Evolutionary conservation across 345 rosid species (phyloP), one percentile per base, ranked within the genome.

Genomic region (Populus ilicifolia): DNA sequence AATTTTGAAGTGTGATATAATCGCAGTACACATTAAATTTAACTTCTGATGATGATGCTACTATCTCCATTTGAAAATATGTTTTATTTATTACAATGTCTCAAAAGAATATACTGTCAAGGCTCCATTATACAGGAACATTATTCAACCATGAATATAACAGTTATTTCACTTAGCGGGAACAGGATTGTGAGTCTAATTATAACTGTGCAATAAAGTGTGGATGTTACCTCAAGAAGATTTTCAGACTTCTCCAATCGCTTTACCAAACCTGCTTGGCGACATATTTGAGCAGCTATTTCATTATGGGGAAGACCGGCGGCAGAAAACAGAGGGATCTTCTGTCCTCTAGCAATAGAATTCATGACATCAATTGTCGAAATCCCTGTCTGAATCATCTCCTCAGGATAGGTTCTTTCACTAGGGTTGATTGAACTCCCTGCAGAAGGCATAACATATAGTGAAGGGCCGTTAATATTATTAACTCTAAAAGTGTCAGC

Each of bases 261-360:
- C 88, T 95, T 95, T 38, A 95, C 99, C 77, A 95, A 81, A 84
- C 99, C 99, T 77, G 98, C 99, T 80, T 95, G 98, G 44, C 99
- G 99, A 86, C 99, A 95, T 72, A 95, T 95, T 83, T 95, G 98
- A 83, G 98, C 99, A 81, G 98, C 98, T 18, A 95, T 95, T 87
- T 95, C 99, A 77, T 95, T 95, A 82, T 95, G 99, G 27, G 97
- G 99, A 56, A 95, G 98, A 91, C 99, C 97, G 76, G 98, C 98
- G 86, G 98, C 99, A 78, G 98, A 95, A 83, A 95, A 95, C 44
- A 95, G 92, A 72, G 99, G 99, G 75, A 95, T 95, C 81, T 95
- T 95, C 79, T 95, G 98, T 82, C 98, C 99, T 85, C 99, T 90
- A 72, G 99, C 99, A 77, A 93, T 93, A 70, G 99, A 95, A 76